Evolutionary conservation across 2,329 filamentous ascomycete species (phyloP).

Genomic region (Myriosclerotinia curreyana): DNA sequence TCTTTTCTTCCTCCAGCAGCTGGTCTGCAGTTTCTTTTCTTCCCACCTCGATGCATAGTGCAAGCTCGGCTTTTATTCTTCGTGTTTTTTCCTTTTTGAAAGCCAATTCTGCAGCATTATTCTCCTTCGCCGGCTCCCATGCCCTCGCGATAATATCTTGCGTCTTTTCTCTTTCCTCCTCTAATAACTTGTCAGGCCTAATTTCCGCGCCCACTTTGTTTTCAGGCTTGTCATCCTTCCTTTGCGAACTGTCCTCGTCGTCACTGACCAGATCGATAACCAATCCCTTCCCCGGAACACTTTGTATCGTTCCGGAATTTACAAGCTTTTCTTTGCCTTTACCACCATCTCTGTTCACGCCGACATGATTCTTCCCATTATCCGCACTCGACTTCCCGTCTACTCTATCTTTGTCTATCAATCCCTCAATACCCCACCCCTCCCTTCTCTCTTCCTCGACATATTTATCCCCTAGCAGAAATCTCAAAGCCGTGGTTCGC

Average conservation of each 20-base stretch:
- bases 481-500: background rate
- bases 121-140: background rate
- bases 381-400: background rate
- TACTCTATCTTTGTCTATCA: background rate
- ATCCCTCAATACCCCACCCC: background rate
- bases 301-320: background rate
- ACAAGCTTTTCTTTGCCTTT: background rate
- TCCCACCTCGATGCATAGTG: background rate
- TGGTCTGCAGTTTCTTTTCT: background rate
- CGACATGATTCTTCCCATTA: background rate
- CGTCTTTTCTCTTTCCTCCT: background rate
- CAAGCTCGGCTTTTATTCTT: background rate
- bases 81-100: background rate
- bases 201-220: background rate
- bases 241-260: background rate
- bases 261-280: constrained; percentile 12
- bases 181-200: background rate
- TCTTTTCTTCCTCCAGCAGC: background rate
- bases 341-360: background rate
- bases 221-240: background rate
- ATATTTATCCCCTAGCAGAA: constrained; percentile 1
- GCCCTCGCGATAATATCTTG: background rate
- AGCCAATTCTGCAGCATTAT: background rate
- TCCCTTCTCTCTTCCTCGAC: background rate
- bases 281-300: background rate